phyloP scores from a whole-genome alignment of 225 moss, liverwort and hornwort genomes.

The Sphagnum contortum region DNA sequence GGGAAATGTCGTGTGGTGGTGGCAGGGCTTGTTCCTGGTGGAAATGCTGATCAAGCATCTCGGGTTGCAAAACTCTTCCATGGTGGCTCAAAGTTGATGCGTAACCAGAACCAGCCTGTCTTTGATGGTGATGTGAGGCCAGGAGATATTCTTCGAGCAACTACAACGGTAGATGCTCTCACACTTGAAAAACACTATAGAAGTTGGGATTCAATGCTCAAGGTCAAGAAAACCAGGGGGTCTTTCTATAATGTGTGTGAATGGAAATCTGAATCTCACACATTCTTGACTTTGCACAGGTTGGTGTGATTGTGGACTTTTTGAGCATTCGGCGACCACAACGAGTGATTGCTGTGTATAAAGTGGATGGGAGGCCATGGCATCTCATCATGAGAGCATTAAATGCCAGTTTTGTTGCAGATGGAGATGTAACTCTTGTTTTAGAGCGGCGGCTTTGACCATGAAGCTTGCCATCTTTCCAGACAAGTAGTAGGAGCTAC shows the following conservation, averaged over 20 bases:
- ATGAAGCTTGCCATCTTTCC: too few species aligned
- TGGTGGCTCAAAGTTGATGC: constrained; percentile 14
- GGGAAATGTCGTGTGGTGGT: constrained; percentile 57
- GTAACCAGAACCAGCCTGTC: constrained; percentile 15
- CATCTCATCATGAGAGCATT: constrained; percentile 62
- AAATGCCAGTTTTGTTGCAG: constrained; percentile 60
- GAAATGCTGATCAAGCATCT: constrained; percentile 59
- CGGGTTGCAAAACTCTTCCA: constrained; percentile 57
- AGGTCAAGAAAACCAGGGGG: too few species aligned
- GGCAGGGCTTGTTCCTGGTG: constrained; percentile 50
- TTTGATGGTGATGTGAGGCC: constrained; percentile 47
- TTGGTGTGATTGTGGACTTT: constrained; percentile 62
- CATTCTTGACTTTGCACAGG: constrained; percentile 19
- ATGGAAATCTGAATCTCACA: too few species aligned
- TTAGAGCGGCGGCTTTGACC: constrained; percentile 29
- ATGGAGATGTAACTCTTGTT: constrained; percentile 62
- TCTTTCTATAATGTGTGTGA: too few species aligned
- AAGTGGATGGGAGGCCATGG: constrained; percentile 66
- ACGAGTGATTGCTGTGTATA: constrained; percentile 54
- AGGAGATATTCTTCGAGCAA: constrained; percentile 68
- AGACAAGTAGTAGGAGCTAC: too few species aligned
- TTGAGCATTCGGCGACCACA: constrained; percentile 64
- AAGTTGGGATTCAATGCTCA: too few species aligned
- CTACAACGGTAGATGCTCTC: constrained; percentile 42
- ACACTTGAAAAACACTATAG: too few species aligned